These are phyloP conservation scores for Lasiodiplodia sp. DNA, from an alignment of 2,329 filamentous ascomycete species.

Conservation along the genomic window DNA sequence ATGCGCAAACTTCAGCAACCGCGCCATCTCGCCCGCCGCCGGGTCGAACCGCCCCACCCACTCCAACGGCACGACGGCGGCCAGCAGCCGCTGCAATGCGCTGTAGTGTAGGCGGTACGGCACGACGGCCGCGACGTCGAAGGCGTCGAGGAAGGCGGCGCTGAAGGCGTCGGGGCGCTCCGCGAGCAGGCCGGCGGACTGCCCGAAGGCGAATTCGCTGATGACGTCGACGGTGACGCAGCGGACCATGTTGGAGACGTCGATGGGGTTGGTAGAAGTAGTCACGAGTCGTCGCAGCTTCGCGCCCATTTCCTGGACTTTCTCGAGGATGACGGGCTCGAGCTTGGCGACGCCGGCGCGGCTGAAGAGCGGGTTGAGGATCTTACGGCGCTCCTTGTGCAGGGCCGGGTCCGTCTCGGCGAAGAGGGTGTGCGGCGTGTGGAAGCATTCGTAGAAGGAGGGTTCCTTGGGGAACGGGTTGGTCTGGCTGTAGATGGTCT, in stretches of 20 bases:
- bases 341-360: constrained; percentile 24
- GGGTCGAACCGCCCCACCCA: background rate
- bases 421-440: constrained; percentile 14
- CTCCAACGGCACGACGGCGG: background rate
- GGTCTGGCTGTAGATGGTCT: constrained; percentile 31
- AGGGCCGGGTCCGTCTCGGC: constrained; percentile 12
- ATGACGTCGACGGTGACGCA: constrained; percentile 35
- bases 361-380: constrained; percentile 32
- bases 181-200: constrained; percentile 32
- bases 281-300: constrained; percentile 28
- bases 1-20: background rate
- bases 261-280: constrained; percentile 9
- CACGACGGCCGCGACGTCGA: background rate
- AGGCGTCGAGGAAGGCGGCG: background rate
- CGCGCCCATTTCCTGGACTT: constrained; percentile 23
- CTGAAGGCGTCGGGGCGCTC: constrained; percentile 22
- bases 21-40: background rate
- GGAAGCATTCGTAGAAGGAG: constrained; percentile 28
- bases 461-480: constrained; percentile 29
- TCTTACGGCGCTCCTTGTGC: constrained; percentile 35
- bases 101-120: background rate
- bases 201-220: constrained; percentile 35
- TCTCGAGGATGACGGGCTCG: constrained; percentile 23
- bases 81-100: background rate
- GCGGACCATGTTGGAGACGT: constrained; percentile 31